Evolutionary conservation across 2,329 filamentous ascomycete species (phyloP), one percentile per base, ranked within the genome.

Genomic region (Penicillium sp.): DNA sequence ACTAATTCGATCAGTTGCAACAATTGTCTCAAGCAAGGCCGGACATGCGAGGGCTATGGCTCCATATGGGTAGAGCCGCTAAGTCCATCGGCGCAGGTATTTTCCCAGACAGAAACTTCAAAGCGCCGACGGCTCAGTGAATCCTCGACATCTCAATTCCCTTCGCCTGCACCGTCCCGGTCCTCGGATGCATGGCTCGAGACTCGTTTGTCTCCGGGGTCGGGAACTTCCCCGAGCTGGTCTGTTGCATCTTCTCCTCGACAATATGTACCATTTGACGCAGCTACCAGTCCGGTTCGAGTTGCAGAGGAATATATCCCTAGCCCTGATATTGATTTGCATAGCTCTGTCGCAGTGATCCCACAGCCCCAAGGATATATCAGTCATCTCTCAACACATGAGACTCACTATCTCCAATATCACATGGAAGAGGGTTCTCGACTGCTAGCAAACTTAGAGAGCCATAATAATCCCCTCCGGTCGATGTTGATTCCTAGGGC

Each of bases 341-440:
- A 34, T 15, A 24, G 51, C 26, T 29, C 48, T 26, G 38, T 57
- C 12, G 34, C 46, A 9, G 19, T 61, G 13, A 46, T 55, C 9
- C 35, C 55, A 12, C 55, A 48, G 9, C 60, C 58, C 3, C 54
- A 49, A 10, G 50, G 57, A 26, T 43, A 53, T 28, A 53, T 61
- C 24, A 63, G 53, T 35, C 63, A 65, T 50, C 48, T 68, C 10
- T 63, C 65, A 1, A 43, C 56, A 8, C 49, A 60, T 32, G 67
- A 70, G 53, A 58, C 58, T 21, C 63, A 67, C 39, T 70, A 69
- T 48, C 61, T 70, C 21, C 67, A 69, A 55, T 69, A 69, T 40
- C 65, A 69, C 38, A 58, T 65, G 37, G 65, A 67, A 47, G 52
- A 59, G 42, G 67, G 64, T 6, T 69, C 66, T 28, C 62, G 58